Conservation (phyloP, 192 early-diverging fungal genomes). For the Dissophora globulifera region DNA sequence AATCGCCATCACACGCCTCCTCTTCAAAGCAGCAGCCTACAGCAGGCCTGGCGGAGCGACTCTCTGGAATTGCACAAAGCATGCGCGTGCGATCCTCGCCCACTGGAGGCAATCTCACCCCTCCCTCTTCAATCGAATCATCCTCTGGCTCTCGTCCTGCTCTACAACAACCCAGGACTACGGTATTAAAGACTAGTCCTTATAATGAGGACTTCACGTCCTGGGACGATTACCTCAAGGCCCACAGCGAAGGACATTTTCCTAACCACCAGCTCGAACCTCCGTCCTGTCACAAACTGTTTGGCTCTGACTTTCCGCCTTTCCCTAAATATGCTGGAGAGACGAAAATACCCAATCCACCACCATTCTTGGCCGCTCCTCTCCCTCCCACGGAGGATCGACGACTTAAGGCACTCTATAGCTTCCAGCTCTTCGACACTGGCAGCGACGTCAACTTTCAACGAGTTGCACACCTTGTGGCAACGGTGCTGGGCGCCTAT, state of each 20-base stretch:
- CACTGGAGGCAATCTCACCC: not conserved
- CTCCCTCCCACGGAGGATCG: conserved; percentile 26
- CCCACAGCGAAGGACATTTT: conserved; percentile 26
- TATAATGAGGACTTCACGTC: conserved; percentile 3
- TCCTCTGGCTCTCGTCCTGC: not conserved
- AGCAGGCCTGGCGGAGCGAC: conserved; percentile 10
- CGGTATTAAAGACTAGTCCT: not conserved
- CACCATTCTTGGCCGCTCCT: conserved; percentile 24
- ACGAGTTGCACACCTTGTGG: conserved; percentile 34
- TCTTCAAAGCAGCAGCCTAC: not conserved
- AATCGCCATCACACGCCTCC: not conserved
- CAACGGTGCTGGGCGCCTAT: conserved; percentile 23
- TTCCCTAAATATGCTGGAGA: conserved; percentile 19
- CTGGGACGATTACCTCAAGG: conserved; percentile 34
- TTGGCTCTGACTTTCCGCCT: conserved; percentile 11
- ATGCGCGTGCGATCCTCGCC: conserved; percentile 3
- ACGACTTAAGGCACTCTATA: conserved; percentile 38
- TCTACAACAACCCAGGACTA: too few species aligned
- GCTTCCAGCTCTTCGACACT: conserved; percentile 32
- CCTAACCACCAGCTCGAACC: conserved; percentile 11
- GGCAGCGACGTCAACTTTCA: conserved; percentile 44
- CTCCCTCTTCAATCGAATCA: not conserved
- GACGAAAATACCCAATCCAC: not conserved
- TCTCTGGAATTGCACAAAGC: conserved; percentile 18
- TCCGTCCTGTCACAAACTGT: not conserved